These are phyloP conservation scores for Physcomitrellopsis africana DNA, from an alignment of 225 moss, liverwort and hornwort species.

Conservation along the genomic window DNA sequence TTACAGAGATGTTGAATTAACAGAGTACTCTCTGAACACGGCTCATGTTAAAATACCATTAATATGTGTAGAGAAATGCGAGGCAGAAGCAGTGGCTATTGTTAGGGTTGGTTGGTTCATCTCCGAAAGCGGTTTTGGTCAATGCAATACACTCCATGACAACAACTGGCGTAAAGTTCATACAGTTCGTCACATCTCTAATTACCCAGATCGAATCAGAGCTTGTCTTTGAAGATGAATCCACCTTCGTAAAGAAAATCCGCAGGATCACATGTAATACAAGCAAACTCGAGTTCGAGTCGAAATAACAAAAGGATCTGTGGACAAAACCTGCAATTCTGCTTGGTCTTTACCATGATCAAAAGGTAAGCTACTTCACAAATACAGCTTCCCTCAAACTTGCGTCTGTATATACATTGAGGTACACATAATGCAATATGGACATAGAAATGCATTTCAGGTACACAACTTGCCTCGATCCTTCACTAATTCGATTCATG, in stretches of 20 bases:
- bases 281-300: constrained; percentile 11
- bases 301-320: background rate
- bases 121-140: constrained; percentile 82
- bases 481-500: background rate
- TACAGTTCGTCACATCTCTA: constrained; percentile 88
- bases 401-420: background rate
- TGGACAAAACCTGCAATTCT: too few relatives aligned
- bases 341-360: too few relatives aligned
- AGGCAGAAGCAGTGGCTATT: constrained; percentile 49
- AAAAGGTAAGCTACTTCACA: background rate
- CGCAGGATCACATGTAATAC: constrained; percentile 1
- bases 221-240: constrained; percentile 81
- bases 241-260: constrained; percentile 55
- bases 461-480: too few relatives aligned
- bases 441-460: too few relatives aligned
- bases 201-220: constrained; percentile 92
- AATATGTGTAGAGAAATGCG: constrained; percentile 5
- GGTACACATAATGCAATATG: constrained; percentile 11
- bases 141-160: constrained; percentile 99
- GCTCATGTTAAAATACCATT: constrained; percentile 8
- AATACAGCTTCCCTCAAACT: constrained; percentile 12
- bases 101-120: constrained; percentile 74
- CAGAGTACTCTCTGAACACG: background rate
- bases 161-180: constrained; percentile 95
- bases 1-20: constrained; percentile 6